These are phyloP conservation scores for Sonneratia caseolaris DNA, from an alignment of 345 rosid species.

Conservation along the genomic window DNA sequence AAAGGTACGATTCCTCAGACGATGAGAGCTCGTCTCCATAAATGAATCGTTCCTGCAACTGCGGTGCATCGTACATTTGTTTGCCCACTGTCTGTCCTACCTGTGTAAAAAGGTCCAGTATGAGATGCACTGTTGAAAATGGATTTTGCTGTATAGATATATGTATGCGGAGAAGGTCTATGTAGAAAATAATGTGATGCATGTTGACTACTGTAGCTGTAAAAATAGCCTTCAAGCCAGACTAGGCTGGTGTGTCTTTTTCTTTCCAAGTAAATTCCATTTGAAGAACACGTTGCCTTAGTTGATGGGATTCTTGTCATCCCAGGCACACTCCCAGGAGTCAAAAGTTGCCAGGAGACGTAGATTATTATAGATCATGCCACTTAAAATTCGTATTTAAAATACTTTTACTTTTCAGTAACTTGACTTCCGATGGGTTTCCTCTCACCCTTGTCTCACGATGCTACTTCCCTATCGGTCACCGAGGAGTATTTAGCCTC, in stretches of 20 bases:
- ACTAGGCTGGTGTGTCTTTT: no score
- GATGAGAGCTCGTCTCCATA: conserved; percentile 50
- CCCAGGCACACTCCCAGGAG: no score
- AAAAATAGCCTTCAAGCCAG: not conserved
- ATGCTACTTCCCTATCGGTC: no score
- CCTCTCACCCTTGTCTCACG: no score
- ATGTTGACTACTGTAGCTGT: conserved; percentile 1
- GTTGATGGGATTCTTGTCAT: not conserved
- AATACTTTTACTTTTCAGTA: no score
- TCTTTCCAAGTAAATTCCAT: not conserved
- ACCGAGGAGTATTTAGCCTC: no score
- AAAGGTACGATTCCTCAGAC: conserved; percentile 37
- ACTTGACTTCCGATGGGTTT: no score
- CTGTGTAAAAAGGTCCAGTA: conserved; percentile 39
- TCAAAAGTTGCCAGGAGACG: no score
- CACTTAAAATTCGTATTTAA: no score
- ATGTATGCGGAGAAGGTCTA: conserved; percentile 7
- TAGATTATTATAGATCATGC: no score
- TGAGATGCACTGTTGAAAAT: conserved; percentile 14
- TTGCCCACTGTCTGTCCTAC: not conserved
- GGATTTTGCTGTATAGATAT: conserved; percentile 29
- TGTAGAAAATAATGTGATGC: conserved; percentile 11
- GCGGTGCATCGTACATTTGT: not conserved
- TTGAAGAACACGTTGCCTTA: not conserved
- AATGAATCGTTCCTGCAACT: conserved; percentile 4